Evolutionary conservation across 805 yeast species (phyloP).

Genomic region (Clavispora asparagi): DNA sequence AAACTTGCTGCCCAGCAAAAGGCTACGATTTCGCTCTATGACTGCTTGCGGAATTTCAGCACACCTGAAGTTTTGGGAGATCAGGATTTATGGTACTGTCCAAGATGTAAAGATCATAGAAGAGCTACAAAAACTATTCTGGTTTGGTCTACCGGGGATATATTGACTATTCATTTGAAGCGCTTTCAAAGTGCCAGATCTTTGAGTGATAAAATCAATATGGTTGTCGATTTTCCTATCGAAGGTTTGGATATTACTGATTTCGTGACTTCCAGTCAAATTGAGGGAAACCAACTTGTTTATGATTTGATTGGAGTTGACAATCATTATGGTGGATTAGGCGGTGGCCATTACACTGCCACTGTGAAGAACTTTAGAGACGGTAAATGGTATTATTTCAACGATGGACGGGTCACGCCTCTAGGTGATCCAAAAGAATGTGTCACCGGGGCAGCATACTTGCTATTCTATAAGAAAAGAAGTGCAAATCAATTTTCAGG

Average conservation of each 20-base stretch:
- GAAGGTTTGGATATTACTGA: conserved; percentile 68
- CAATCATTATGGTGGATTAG: conserved; percentile 92
- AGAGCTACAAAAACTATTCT: conserved; percentile 89
- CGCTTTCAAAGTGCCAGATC: conserved; percentile 81
- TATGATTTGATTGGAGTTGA: conserved; percentile 92
- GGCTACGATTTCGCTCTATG: conserved; percentile 49
- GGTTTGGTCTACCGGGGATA: conserved; percentile 91
- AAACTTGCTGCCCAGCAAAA: conserved; percentile 36
- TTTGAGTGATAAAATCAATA: conserved; percentile 85
- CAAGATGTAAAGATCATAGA: conserved; percentile 79
- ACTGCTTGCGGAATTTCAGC: conserved; percentile 71
- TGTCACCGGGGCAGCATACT: conserved; percentile 76
- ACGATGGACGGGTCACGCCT: conserved; percentile 71
- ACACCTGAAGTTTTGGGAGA: conserved; percentile 81
- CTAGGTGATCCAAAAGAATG: conserved; percentile 54
- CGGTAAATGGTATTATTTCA: conserved; percentile 80
- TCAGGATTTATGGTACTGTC: conserved; percentile 92
- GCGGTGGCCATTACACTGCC: conserved; percentile 97
- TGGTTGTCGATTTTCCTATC: conserved; percentile 81
- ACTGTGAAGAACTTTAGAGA: conserved; percentile 76
- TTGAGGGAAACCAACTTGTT: conserved; percentile 23
- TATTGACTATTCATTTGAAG: conserved; percentile 83
- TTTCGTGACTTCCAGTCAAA: conserved; percentile 40
- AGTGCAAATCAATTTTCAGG: conserved; percentile 19
- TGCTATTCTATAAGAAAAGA: conserved; percentile 73